A percentile compares a stretch with the other conserved stretches of the same genome.
Conservation (phyloP, 495 filamentous ascomycete genomes). For the Daldinia bambusicola region DNA sequence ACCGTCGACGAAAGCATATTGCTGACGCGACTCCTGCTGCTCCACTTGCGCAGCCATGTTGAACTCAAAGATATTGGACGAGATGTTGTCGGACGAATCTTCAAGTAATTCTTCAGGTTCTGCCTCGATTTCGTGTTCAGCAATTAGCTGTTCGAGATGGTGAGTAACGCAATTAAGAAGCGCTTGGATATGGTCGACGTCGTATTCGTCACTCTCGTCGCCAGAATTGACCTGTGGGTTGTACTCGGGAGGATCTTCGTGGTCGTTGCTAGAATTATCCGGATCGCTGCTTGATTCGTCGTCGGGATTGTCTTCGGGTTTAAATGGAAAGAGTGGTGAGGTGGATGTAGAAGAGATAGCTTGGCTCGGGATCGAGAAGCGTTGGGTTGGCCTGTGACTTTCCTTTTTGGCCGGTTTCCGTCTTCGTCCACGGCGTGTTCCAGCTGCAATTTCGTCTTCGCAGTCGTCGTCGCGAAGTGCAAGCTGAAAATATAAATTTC, state of each 20-base stretch:
- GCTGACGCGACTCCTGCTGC: constrained; percentile 23
- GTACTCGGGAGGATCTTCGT: background rate
- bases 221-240: background rate
- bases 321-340: background rate
- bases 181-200: background rate
- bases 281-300: background rate
- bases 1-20: constrained; percentile 84
- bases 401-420: background rate
- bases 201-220: constrained; percentile 3
- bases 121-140: background rate
- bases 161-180: background rate
- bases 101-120: background rate
- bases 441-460: background rate
- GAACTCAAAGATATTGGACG: background rate
- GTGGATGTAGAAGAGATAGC: background rate
- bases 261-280: background rate
- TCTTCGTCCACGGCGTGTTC: background rate
- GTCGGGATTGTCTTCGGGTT: background rate
- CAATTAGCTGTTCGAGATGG: background rate
- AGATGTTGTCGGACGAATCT: background rate
- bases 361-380: background rate
- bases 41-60: constrained; percentile 29
- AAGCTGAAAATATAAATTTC: constrained; percentile 10
- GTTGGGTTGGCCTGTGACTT: background rate
- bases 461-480: background rate